Evolutionary conservation across 2,329 filamentous ascomycete species (phyloP).

Genomic region (Biscogniauxia marginata): DNA sequence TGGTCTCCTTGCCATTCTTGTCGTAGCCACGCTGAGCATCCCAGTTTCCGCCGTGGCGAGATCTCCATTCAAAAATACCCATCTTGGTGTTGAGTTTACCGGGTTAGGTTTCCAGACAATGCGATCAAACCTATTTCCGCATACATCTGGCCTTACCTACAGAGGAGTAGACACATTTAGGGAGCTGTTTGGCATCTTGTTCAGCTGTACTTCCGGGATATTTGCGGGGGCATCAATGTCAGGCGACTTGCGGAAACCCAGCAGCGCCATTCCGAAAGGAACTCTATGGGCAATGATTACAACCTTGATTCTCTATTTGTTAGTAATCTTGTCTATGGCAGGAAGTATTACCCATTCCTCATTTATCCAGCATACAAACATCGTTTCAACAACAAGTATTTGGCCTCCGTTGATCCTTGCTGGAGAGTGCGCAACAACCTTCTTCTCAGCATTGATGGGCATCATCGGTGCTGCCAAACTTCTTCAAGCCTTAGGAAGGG

Average conservation of each 20-base stretch:
- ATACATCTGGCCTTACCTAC: constrained; percentile 61
- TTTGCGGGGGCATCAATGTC: constrained; percentile 85
- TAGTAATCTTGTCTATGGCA: constrained; percentile 65
- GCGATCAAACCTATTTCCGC: constrained; percentile 71
- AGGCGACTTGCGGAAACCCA: constrained; percentile 78
- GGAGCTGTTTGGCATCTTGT: constrained; percentile 81
- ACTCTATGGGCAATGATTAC: constrained; percentile 74
- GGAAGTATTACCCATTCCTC: constrained; percentile 72
- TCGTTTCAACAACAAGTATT: constrained; percentile 79
- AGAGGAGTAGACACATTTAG: constrained; percentile 69
- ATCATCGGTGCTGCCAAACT: constrained; percentile 83
- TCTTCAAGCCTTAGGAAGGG: constrained; percentile 77
- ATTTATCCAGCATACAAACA: constrained; percentile 71
- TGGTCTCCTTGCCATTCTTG: constrained; percentile 67
- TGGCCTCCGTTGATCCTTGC: constrained; percentile 72
- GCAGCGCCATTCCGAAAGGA: constrained; percentile 81
- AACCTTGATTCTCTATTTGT: constrained; percentile 72
- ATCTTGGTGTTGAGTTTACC: constrained; percentile 70
- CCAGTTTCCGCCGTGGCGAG: constrained; percentile 72
- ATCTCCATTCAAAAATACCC: constrained; percentile 63
- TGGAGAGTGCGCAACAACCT: constrained; percentile 77
- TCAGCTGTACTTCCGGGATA: constrained; percentile 63
- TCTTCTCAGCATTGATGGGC: constrained; percentile 86
- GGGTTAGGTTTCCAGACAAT: constrained; percentile 72
- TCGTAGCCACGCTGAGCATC: constrained; percentile 76